Conservation (phyloP, 495 filamentous ascomycete genomes). For the Aeminium ludgeri region DNA sequence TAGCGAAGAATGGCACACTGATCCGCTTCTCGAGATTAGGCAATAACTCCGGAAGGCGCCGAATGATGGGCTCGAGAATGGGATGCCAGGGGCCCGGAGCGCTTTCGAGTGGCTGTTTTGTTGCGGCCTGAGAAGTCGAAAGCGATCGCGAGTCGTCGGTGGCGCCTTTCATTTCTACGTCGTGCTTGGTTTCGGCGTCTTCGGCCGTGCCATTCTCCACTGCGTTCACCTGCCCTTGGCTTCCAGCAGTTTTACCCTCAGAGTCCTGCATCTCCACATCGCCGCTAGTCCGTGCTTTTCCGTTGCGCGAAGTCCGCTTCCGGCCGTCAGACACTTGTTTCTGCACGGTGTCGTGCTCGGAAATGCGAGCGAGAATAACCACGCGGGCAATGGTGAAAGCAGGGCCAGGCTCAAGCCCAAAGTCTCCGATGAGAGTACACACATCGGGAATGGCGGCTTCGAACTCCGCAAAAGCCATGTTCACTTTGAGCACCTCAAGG, state of each 20-base stretch:
- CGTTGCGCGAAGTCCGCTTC: conserved; percentile 3
- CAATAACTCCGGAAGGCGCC: conserved; percentile 46
- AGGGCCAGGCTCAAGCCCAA: conserved; percentile 60
- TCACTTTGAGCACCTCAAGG: conserved; percentile 70
- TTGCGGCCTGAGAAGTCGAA: conserved; percentile 21
- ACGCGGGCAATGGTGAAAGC: conserved; percentile 77
- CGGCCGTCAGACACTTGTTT: conserved; percentile 17
- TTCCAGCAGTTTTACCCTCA: not conserved
- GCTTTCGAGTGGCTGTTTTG: not conserved
- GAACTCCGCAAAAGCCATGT: conserved; percentile 60
- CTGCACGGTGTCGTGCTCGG: conserved; percentile 22
- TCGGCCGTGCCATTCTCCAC: conserved; percentile 3
- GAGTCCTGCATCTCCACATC: conserved; percentile 20
- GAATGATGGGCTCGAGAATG: conserved; percentile 58
- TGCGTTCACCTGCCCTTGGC: too few relatives aligned
- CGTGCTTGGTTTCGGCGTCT: not conserved
- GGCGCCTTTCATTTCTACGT: conserved; percentile 3
- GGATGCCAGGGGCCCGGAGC: conserved; percentile 40
- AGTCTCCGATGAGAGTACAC: conserved; percentile 54
- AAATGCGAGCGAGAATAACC: conserved; percentile 42
- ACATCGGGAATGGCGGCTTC: conserved; percentile 65
- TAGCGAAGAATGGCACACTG: conserved; percentile 63
- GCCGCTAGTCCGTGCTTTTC: conserved; percentile 12
- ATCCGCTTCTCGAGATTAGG: conserved; percentile 46
- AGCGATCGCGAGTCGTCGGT: conserved; percentile 10